Evolutionary conservation across 345 rosid species (phyloP).

Genomic region (Acer campestre): DNA sequence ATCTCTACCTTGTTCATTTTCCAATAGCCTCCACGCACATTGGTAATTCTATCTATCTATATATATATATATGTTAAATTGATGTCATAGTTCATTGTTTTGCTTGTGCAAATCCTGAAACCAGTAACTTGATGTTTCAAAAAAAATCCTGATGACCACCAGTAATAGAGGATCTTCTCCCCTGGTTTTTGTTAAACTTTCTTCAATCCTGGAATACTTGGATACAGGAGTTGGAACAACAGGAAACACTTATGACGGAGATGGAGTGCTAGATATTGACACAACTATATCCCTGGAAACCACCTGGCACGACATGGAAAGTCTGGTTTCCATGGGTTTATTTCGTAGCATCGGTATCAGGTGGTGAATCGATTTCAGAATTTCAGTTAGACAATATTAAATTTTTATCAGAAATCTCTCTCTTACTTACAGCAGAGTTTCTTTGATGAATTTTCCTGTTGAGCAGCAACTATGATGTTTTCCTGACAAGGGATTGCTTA

Average conservation of each 20-base stretch:
- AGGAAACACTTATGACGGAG: conserved; percentile 68
- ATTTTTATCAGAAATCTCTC: not conserved
- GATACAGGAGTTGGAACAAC: conserved; percentile 69
- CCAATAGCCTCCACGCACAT: conserved; percentile 84
- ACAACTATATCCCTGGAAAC: conserved; percentile 76
- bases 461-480: conserved; percentile 78
- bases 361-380: conserved; percentile 21
- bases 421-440: not conserved
- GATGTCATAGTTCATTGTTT: no score
- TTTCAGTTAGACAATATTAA: not conserved
- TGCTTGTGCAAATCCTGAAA: no score
- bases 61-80: no score
- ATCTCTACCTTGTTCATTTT: conserved; percentile 85
- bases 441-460: conserved; percentile 21
- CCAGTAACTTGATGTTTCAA: not conserved
- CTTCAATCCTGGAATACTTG: no score
- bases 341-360: conserved; percentile 90
- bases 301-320: conserved; percentile 95
- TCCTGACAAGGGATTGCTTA: conserved; percentile 59
- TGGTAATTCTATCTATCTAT: conserved; percentile 38
- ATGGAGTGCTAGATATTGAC: conserved; percentile 82
- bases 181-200: no score
- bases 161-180: no score
- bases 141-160: not conserved
- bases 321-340: conserved; percentile 77